Percentiles rank a stretch among this genome's conserved stretches.
phyloP scores from a whole-genome alignment of 2,329 filamentous ascomycete species.

The Akanthomyces dipterigenus region DNA sequence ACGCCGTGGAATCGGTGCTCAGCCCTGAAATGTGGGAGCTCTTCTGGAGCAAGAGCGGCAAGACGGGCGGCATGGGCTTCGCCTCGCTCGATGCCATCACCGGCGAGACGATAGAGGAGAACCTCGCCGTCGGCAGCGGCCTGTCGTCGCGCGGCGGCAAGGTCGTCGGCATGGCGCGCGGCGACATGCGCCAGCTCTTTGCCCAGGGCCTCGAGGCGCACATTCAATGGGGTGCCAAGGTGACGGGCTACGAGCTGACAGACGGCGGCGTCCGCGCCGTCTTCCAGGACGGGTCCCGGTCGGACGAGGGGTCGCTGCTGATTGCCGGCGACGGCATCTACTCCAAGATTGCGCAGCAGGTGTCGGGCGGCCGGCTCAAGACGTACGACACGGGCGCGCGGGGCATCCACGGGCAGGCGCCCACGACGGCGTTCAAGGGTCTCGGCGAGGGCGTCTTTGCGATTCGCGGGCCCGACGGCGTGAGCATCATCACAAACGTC shows the following conservation, averaged over 20 bases:
- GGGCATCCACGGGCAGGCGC: conserved; percentile 60
- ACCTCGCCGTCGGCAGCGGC: background rate
- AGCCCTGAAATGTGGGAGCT: conserved; percentile 36
- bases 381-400: conserved; percentile 57
- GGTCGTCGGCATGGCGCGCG: conserved; percentile 54
- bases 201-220: conserved; percentile 47
- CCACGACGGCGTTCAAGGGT: conserved; percentile 51
- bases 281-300: conserved; percentile 55
- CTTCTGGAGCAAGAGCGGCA: conserved; percentile 55
- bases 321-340: conserved; percentile 58
- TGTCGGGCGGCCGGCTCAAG: conserved; percentile 51
- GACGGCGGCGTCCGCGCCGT: conserved; percentile 44
- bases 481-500: conserved; percentile 58
- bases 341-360: conserved; percentile 52
- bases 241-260: conserved; percentile 53
- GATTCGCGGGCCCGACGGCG: conserved; percentile 34
- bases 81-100: conserved; percentile 45
- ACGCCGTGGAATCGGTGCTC: conserved; percentile 55
- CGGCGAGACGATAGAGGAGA: background rate
- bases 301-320: conserved; percentile 51
- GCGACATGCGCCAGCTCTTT: conserved; percentile 56
- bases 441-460: conserved; percentile 58
- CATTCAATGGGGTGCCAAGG: conserved; percentile 49
- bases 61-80: conserved; percentile 52
- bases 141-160: conserved; percentile 49